Evolutionary conservation across 345 rosid species (phyloP).

Genomic region (Nephelium lappaceum): DNA sequence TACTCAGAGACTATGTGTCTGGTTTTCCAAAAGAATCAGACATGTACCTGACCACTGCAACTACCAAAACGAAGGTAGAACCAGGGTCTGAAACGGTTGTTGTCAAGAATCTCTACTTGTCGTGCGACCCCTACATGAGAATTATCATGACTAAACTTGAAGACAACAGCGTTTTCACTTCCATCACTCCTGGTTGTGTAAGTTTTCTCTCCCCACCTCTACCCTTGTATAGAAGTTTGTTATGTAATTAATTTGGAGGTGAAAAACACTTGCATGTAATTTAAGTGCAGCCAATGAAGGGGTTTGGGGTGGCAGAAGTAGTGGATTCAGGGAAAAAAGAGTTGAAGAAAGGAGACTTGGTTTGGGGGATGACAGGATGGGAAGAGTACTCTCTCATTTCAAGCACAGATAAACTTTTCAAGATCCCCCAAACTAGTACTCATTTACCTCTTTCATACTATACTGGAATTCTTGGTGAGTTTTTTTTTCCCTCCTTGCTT

Average conservation of each 20-base stretch:
- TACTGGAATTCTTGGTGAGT: constrained; percentile 26
- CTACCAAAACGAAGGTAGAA: constrained; percentile 2
- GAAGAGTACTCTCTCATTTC: constrained; percentile 29
- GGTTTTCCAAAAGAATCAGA: constrained; percentile 28
- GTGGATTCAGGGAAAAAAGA: constrained; percentile 25
- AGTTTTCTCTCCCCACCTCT: too few relatives aligned
- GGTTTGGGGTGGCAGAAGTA: constrained; percentile 25
- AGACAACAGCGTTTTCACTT: too few relatives aligned
- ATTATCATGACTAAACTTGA: too few relatives aligned
- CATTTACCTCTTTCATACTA: constrained; percentile 34
- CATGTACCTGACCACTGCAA: constrained; percentile 8
- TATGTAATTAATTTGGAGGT: too few relatives aligned
- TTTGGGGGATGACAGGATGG: constrained; percentile 31
- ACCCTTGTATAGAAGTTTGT: too few relatives aligned
- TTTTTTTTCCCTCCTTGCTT: too few relatives aligned
- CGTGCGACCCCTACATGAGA: constrained; percentile 15
- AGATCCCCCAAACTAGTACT: constrained; percentile 14
- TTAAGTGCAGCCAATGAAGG: too few relatives aligned
- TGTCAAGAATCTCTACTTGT: constrained; percentile 24
- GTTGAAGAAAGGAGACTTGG: constrained; percentile 28
- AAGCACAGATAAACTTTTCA: constrained; percentile 16
- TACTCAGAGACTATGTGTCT: neutral
- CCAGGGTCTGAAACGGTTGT: neutral
- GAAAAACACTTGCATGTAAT: too few relatives aligned
- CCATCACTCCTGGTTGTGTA: too few relatives aligned